These are phyloP conservation scores for Colletotrichum sp. DNA, from an alignment of 2,329 filamentous ascomycete species.

Conservation along the genomic window DNA sequence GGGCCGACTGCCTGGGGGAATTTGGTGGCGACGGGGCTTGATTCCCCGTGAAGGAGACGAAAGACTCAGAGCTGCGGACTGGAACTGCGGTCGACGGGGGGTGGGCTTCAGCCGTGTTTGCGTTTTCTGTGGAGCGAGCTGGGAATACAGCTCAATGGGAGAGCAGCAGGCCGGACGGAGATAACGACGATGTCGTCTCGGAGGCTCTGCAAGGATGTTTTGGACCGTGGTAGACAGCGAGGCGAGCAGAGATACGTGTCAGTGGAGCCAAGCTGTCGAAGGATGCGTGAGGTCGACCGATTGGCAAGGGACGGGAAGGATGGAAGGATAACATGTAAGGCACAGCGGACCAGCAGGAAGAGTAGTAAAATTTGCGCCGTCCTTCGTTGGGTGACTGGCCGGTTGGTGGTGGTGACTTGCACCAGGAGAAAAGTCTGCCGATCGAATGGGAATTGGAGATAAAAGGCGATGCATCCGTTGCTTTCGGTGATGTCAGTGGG, in stretches of 20 bases:
- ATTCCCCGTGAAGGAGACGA: conserved; percentile 9
- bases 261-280: not conserved
- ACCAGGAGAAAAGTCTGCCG: conserved; percentile 10
- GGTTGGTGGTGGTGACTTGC: not conserved
- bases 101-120: not conserved
- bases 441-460: conserved; percentile 8
- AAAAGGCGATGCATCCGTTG: conserved; percentile 13
- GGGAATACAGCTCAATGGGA: not conserved
- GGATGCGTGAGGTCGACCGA: not conserved
- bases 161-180: not conserved
- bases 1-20: not conserved
- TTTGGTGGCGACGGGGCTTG: conserved; percentile 16
- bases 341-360: not conserved
- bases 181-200: not conserved
- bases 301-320: not conserved
- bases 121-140: conserved; percentile 3
- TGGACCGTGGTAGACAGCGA: not conserved
- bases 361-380: not conserved
- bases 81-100: not conserved
- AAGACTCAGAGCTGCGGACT: not conserved
- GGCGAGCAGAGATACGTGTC: not conserved
- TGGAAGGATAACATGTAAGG: not conserved
- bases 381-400: not conserved
- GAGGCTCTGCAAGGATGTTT: not conserved
- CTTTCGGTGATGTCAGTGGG: conserved; percentile 21